Evolutionary conservation across 805 yeast species (phyloP), one percentile per base, ranked within the genome.

Genomic region (Brettanomyces sp.): DNA sequence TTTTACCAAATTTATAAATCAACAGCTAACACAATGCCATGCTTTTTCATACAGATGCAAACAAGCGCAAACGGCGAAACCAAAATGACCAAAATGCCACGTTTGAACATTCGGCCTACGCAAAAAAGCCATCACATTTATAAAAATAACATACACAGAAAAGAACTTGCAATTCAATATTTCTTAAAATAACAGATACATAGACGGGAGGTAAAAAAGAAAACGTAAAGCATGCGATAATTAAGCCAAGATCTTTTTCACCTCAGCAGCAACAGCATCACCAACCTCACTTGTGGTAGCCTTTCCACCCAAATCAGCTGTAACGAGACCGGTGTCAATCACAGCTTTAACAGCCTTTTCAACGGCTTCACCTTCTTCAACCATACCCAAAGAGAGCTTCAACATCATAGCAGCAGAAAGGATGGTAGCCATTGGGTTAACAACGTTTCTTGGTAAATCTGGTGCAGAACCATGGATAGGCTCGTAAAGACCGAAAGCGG

Each of bases 391-490:
- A 18, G 97, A 89, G 52, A 93, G 77, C 59, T 91, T 80, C 69
- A 93, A 77, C 98, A 93, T 93, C 95, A 93, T 85, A 32, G 98
- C 98, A 11, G 87, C 95, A 24, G 97, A 89, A 59, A 93, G 76
- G 56, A 91, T 90, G 23, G 97, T 87, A 44, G 98, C 99, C 47
- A 91, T 68, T 44, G 99, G 99, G 69, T 91, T 91, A 48, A 90
- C 99, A 69, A 86, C 84, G 64, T 88, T 87, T 49, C 69, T 72
- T 44, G 82, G 81, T 62, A 91, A 79, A 66, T 91, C 99, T 44
- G 99, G 99, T 34, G 99, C 99, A 41, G 96, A 84, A 42, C 99
- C 99, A 65, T 91, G 99, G 63, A 97, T 91, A 54, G 99, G 98
- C 71, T 93, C 99, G 65, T 93, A 93, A 53, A 93, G 73, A 48